Conservation (phyloP, 768 basidiomycete species). For the Mycena galericulata region DNA sequence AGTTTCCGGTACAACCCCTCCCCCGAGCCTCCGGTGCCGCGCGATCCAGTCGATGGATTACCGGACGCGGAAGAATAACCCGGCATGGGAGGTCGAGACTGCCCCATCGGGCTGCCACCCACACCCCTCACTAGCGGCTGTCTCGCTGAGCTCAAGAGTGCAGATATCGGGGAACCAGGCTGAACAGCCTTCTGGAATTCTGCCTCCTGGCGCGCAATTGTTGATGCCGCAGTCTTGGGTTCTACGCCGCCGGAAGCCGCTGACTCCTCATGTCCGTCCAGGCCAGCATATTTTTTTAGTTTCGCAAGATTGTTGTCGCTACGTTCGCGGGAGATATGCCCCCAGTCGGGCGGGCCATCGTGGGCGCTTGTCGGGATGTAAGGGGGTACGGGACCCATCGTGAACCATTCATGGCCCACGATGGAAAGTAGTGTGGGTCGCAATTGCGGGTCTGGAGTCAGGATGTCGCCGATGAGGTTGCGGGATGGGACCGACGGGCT, state of each 20-base stretch:
- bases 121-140: slow-evolving; percentile 85
- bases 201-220: slow-evolving; percentile 88
- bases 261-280: slow-evolving; percentile 71
- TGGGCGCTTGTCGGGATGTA: slow-evolving; percentile 86
- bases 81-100: slow-evolving; percentile 33
- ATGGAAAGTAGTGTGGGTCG: slow-evolving; percentile 90
- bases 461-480: slow-evolving; percentile 84
- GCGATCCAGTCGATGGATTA: slow-evolving; percentile 27
- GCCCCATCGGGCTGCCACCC: slow-evolving; percentile 42
- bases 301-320: slow-evolving; percentile 78
- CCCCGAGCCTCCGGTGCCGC: slow-evolving; percentile 31
- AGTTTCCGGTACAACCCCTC: slow-evolving; percentile 46
- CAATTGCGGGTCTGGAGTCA: slow-evolving; percentile 84
- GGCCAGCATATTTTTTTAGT: slow-evolving; percentile 68
- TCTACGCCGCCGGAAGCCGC: slow-evolving; percentile 49
- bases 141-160: slow-evolving; percentile 87
- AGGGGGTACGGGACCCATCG: slow-evolving; percentile 80
- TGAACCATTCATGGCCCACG: slow-evolving; percentile 87
- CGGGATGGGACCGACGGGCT: slow-evolving; percentile 60
- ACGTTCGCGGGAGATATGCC: slow-evolving; percentile 68
- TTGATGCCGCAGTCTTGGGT: slow-evolving; percentile 56
- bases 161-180: slow-evolving; percentile 94
- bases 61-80: slow-evolving; percentile 20
- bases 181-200: slow-evolving; percentile 98
- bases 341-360: slow-evolving; percentile 81